Evolutionary conservation across 75 land plant genomes (phyloP).

Genomic region (Azolla pinnata): DNA sequence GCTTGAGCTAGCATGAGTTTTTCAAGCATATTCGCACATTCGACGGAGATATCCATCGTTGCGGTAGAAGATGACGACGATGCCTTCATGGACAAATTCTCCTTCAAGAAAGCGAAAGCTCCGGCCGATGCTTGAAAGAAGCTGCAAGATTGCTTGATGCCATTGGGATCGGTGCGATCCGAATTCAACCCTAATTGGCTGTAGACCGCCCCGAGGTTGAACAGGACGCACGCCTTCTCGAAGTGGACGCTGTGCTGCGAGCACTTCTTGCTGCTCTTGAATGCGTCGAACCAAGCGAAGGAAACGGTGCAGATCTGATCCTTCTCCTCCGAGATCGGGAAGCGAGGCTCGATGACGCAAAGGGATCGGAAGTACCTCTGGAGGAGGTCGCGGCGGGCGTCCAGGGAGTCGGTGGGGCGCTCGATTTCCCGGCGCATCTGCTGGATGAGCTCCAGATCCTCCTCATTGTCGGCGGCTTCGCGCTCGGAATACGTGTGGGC

Average conservation of each 20-base stretch:
- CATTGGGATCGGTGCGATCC: slow-evolving; percentile 56
- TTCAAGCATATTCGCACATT: slow-evolving; percentile 93
- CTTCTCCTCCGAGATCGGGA: slow-evolving; percentile 76
- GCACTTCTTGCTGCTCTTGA: slow-evolving; percentile 66
- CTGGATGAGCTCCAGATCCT: slow-evolving; percentile 57
- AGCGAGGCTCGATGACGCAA: slow-evolving; percentile 69
- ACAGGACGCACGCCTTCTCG: slow-evolving; percentile 88
- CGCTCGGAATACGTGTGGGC: slow-evolving; percentile 70
- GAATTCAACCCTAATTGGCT: slow-evolving; percentile 70
- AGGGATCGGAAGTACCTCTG: slow-evolving; percentile 67
- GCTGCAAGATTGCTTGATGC: slow-evolving; percentile 67
- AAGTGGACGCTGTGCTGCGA: slow-evolving; percentile 70
- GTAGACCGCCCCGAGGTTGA: slow-evolving; percentile 79
- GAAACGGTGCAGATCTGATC: slow-evolving; percentile 62
- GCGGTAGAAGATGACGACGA: slow-evolving; percentile 30
- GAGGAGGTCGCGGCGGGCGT: slow-evolving; percentile 70
- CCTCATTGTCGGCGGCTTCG: slow-evolving; percentile 71
- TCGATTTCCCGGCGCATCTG: slow-evolving; percentile 52
- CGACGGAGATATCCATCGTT: slow-evolving; percentile 66
- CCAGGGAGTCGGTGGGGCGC: slow-evolving; percentile 43
- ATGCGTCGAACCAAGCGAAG: slow-evolving; percentile 91
- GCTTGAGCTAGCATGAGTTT: slow-evolving; percentile 97
- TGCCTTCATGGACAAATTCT: slow-evolving; percentile 60
- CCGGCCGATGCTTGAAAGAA: slow-evolving; percentile 82
- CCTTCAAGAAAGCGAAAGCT: slow-evolving; percentile 72